phyloP scores from a whole-genome alignment of 768 basidiomycete species.

The Neoboletus brunneissimus region DNA sequence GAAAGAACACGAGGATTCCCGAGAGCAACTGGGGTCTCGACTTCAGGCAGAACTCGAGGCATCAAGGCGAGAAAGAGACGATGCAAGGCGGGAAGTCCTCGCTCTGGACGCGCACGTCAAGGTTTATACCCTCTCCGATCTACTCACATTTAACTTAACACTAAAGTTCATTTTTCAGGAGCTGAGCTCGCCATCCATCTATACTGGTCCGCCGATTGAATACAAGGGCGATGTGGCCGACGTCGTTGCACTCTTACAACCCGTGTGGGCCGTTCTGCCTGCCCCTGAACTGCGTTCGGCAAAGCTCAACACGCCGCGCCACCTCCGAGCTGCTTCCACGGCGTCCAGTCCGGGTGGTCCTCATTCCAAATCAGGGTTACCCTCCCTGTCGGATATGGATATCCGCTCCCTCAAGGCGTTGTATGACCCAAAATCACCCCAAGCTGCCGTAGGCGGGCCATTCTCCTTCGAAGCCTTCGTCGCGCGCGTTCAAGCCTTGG shows the following conservation, averaged over 20 bases:
- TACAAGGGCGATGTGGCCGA: constrained; percentile 47
- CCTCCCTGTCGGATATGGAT: constrained; percentile 79
- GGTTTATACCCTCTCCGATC: constrained; percentile 22
- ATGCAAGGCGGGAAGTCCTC: constrained; percentile 41
- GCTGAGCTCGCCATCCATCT: constrained; percentile 20
- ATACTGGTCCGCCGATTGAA: constrained; percentile 29
- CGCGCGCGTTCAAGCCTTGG: constrained; percentile 71
- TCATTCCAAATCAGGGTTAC: constrained; percentile 30
- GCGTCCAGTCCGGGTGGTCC: constrained; percentile 33
- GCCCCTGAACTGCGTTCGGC: constrained; percentile 78
- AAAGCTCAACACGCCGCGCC: constrained; percentile 49
- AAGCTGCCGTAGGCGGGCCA: constrained; percentile 28
- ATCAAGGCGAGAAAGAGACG: constrained; percentile 50
- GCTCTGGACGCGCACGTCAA: constrained; percentile 39
- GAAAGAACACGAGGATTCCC: constrained; percentile 39
- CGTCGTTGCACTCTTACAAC: constrained; percentile 60
- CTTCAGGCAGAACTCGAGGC: constrained; percentile 57
- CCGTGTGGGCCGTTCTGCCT: constrained; percentile 80
- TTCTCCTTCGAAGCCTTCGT: constrained; percentile 80
- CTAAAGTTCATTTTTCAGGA: constrained; percentile 20
- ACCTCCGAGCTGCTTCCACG: constrained; percentile 48
- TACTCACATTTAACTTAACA: background rate
- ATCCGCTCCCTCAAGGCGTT: constrained; percentile 82
- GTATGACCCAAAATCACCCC: constrained; percentile 48
- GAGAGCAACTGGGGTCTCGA: constrained; percentile 50